These are phyloP conservation scores for Neospora caninum DNA, from an alignment of 169 alveolate species.

Conservation along the genomic window DNA sequence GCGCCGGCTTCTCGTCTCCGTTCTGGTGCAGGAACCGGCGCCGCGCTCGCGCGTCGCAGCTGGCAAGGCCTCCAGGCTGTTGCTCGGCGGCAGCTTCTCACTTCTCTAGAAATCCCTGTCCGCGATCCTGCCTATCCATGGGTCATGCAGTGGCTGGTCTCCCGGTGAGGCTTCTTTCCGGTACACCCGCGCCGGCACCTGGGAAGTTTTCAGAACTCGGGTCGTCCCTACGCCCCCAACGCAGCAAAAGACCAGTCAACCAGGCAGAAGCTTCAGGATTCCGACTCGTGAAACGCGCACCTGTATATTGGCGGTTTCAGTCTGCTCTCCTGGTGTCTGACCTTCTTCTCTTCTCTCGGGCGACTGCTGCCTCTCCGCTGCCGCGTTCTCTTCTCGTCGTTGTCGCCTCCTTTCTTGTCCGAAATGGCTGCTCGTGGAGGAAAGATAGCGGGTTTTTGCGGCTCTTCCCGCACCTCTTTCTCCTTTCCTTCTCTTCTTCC, in stretches of 20 bases:
- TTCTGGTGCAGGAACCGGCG: neutral
- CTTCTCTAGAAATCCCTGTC: conserved; percentile 77
- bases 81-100: conserved; percentile 60
- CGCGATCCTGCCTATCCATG: conserved; percentile 78
- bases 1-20: too few species aligned
- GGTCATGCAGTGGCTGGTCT: conserved; percentile 79
- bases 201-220: too few species aligned
- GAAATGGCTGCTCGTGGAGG: too few species aligned
- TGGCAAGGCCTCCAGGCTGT: conserved; percentile 11
- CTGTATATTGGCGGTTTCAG: too few species aligned
- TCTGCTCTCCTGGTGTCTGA: neutral
- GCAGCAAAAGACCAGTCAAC: too few species aligned
- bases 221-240: too few species aligned
- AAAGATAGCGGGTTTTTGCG: too few species aligned
- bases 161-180: conserved; percentile 63
- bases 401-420: too few species aligned
- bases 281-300: too few species aligned
- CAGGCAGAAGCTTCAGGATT: too few species aligned
- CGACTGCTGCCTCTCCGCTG: too few species aligned
- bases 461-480: neutral
- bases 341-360: neutral
- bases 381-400: too few species aligned
- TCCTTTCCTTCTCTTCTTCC: neutral
- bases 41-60: neutral
- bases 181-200: neutral